Conservation (phyloP, 2,329 filamentous ascomycete genomes). For the Diaporthe citrichinensis region DNA sequence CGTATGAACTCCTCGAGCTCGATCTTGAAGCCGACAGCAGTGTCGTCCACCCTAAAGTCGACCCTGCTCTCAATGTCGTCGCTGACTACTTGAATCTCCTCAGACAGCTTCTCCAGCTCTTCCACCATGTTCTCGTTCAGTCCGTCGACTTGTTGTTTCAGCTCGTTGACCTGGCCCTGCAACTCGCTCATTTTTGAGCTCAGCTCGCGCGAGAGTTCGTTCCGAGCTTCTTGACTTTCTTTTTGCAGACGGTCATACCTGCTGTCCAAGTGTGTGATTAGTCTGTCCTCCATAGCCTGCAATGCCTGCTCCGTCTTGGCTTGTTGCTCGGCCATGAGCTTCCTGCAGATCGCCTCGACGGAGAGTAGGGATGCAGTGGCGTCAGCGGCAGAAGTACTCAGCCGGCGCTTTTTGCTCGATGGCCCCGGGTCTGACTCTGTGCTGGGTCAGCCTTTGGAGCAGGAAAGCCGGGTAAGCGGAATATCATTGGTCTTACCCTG, state of each 20-base stretch:
- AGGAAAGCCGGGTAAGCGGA: not conserved
- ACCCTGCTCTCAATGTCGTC: slow-evolving; percentile 28
- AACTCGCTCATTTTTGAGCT: slow-evolving; percentile 6
- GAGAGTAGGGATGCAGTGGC: not conserved
- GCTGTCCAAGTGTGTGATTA: slow-evolving; percentile 14
- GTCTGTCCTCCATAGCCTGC: slow-evolving; percentile 10
- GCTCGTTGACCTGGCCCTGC: not conserved
- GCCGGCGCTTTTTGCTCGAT: slow-evolving; percentile 17
- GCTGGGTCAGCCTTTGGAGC: not conserved
- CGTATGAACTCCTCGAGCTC: slow-evolving; percentile 23
- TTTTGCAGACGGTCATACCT: not conserved
- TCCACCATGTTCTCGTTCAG: not conserved
- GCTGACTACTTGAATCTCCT: slow-evolving; percentile 8
- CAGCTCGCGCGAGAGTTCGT: slow-evolving; percentile 4
- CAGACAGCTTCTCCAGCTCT: slow-evolving; percentile 19
- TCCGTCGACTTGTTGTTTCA: slow-evolving; percentile 5
- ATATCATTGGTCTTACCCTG: not conserved
- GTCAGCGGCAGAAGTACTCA: slow-evolving; percentile 1
- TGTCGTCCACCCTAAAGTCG: slow-evolving; percentile 18
- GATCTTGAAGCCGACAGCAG: not conserved
- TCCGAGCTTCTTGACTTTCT: not conserved
- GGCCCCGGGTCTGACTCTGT: not conserved
- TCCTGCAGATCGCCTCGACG: slow-evolving; percentile 1
- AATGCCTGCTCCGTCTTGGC: slow-evolving; percentile 21
- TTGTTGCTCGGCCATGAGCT: slow-evolving; percentile 23